Evolutionary conservation across 768 basidiomycete genomes (phyloP).

Genomic region (Cystofilobasidium macerans): DNA sequence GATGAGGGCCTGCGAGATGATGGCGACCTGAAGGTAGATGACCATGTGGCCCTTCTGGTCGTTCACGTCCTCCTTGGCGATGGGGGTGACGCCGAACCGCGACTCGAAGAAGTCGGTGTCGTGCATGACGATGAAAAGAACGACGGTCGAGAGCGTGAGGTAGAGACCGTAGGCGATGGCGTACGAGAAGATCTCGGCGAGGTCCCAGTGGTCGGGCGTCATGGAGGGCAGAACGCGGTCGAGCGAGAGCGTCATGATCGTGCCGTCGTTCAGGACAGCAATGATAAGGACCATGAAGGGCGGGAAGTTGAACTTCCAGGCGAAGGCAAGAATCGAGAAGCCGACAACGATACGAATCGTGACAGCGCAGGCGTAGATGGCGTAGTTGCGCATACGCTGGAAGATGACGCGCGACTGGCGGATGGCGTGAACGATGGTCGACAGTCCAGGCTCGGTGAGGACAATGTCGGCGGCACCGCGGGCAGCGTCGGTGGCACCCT

Average conservation of each 20-base stretch:
- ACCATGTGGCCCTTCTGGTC: constrained; percentile 44
- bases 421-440: constrained; percentile 97
- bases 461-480: constrained; percentile 98
- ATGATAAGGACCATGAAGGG: constrained; percentile 99
- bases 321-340: constrained; percentile 89
- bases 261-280: constrained; percentile 92
- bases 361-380: constrained; percentile 51
- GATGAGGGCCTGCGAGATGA: constrained; percentile 96
- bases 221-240: constrained; percentile 89
- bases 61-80: constrained; percentile 40
- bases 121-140: constrained; percentile 70
- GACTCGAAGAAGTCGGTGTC: constrained; percentile 80
- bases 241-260: constrained; percentile 89
- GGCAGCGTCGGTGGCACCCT: constrained; percentile 97
- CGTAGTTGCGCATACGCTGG: constrained; percentile 99
- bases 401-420: constrained; percentile 97
- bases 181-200: constrained; percentile 90
- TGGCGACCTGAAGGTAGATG: constrained; percentile 56
- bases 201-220: constrained; percentile 90
- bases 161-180: constrained; percentile 93
- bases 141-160: constrained; percentile 69
- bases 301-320: constrained; percentile 96
- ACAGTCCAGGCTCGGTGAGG: constrained; percentile 93
- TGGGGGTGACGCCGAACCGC: constrained; percentile 64
- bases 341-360: constrained; percentile 98